These are phyloP conservation scores for Phaeosphaeriaceae sp. DNA, from an alignment of 2,329 filamentous ascomycete genomes.

Conservation along the genomic window DNA sequence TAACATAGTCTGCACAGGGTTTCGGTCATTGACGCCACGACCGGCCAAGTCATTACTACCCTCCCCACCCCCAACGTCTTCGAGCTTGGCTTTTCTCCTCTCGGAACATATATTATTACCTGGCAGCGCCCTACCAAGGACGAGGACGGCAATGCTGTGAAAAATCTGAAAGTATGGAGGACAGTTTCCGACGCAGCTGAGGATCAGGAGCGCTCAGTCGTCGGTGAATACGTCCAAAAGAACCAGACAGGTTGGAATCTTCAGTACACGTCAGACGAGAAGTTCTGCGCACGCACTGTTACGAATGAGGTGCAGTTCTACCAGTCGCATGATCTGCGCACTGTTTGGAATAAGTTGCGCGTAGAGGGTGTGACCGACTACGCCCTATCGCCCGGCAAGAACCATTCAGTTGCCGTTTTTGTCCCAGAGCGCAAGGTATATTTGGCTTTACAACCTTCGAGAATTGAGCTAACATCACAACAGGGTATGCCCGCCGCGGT, in stretches of 20 bases:
- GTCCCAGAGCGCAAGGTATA: conserved; percentile 91
- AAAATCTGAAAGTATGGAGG: conserved; percentile 97
- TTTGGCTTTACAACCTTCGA: conserved; percentile 1
- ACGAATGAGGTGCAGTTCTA: conserved; percentile 99
- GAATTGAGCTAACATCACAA: conserved; percentile 17
- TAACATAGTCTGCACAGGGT: conserved; percentile 61
- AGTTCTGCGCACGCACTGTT: conserved; percentile 88
- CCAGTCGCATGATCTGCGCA: conserved; percentile 81
- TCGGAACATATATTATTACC: conserved; percentile 91
- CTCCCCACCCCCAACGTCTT: conserved; percentile 85
- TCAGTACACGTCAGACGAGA: conserved; percentile 94
- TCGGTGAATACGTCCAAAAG: conserved; percentile 95
- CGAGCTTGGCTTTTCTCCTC: conserved; percentile 92
- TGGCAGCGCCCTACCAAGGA: conserved; percentile 96
- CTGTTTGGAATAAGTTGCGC: conserved; percentile 93
- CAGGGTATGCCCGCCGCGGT: conserved; percentile 92
- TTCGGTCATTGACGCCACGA: conserved; percentile 80
- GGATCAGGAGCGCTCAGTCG: conserved; percentile 68
- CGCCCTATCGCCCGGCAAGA: conserved; percentile 86
- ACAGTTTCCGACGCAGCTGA: conserved; percentile 72
- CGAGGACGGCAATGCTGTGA: conserved; percentile 87
- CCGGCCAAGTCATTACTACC: conserved; percentile 74
- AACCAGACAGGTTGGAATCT: conserved; percentile 95
- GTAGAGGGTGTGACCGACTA: conserved; percentile 91
- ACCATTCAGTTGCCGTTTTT: conserved; percentile 92